Base-by-base conservation (phyloP, 805 yeast genomes). In the Teunomyces pallodes region DNA sequence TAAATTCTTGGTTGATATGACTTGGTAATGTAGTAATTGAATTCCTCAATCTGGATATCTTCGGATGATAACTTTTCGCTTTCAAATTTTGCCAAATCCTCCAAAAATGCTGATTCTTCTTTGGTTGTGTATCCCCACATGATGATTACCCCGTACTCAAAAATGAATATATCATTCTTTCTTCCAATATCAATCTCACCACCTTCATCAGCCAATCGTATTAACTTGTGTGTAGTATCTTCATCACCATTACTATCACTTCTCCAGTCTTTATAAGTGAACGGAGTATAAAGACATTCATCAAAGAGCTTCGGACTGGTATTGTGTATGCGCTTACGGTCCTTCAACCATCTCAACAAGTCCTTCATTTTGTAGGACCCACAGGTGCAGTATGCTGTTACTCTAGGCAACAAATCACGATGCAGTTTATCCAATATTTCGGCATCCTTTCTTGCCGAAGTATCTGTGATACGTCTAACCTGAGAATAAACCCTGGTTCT, bases 61-160 rank as follows among this genome's bases (percentile, higher is more conserved):
- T 89, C 97, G 42, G 82, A 83, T 0, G 96, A 87, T 31, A 94
- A 75, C 65, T 94, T 94, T 62, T 94, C 99, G 60, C 82, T 86
- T 61, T 87, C 99, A 66, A 91, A 94, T 51, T 81, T 82, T n/a
- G 92, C 96, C 55, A 94, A 70, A 60, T 92, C 97, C 44, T 78
- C 79, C 47, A 94, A 69, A 56, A 94, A 88, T 44, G 90, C 83
- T 46, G 75, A 74, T 62, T 94, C 99, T 66, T 94, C 98, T 46
- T 82, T 78, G 46, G 82, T 77, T 1, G 90, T 81, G 60, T 89
- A 94, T 0, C 99, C 99, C 99, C 99, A 94, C 73, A 94, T 70
- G 1, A 94, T 96, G 29, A 90, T 83, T n/a, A 94, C 99, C 16
- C 99, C 99, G 66, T 94, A 94, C 59, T 91, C 97, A 70, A 94